Evolutionary conservation across 2,329 filamentous ascomycete species (phyloP).

Genomic region (Arthrinium puccinioides): DNA sequence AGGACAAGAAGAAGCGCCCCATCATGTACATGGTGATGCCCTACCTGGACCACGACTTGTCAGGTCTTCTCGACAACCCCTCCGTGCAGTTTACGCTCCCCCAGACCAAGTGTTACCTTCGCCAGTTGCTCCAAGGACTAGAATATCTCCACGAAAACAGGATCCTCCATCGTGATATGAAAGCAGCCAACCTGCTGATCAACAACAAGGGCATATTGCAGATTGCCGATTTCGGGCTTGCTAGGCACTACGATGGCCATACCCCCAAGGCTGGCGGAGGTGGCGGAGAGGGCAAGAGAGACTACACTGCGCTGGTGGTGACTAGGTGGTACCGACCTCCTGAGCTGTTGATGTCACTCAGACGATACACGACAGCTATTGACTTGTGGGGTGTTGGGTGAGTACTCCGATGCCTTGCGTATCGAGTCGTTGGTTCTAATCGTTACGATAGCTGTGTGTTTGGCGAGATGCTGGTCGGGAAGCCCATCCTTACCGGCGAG

Average conservation of each 20-base stretch:
- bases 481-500: conserved; percentile 85
- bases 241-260: conserved; percentile 83
- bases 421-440: conserved; percentile 8
- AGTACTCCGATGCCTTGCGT: conserved; percentile 20
- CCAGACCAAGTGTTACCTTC: conserved; percentile 97
- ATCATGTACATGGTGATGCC: conserved; percentile 99
- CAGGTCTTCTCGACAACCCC: conserved; percentile 91
- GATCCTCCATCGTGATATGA: conserved; percentile 97
- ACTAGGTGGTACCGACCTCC: conserved; percentile 96
- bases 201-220: conserved; percentile 90
- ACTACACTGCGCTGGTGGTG: conserved; percentile 95
- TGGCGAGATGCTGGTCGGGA: conserved; percentile 92
- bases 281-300: conserved; percentile 75
- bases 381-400: conserved; percentile 98
- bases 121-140: conserved; percentile 84
- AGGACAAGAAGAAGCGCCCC: conserved; percentile 70
- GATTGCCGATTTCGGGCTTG: conserved; percentile 95
- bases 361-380: conserved; percentile 92
- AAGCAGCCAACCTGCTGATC: conserved; percentile 94
- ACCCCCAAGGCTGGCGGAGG: conserved; percentile 70
- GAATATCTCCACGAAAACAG: conserved; percentile 83
- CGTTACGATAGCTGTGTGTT: conserved; percentile 75
- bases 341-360: conserved; percentile 80
- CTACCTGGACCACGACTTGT: conserved; percentile 99
- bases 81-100: conserved; percentile 78